A percentile compares a stretch with the other conserved stretches of the same genome.
Conservation (phyloP, 306 rosid species). For the Adenanthera pavonina region DNA sequence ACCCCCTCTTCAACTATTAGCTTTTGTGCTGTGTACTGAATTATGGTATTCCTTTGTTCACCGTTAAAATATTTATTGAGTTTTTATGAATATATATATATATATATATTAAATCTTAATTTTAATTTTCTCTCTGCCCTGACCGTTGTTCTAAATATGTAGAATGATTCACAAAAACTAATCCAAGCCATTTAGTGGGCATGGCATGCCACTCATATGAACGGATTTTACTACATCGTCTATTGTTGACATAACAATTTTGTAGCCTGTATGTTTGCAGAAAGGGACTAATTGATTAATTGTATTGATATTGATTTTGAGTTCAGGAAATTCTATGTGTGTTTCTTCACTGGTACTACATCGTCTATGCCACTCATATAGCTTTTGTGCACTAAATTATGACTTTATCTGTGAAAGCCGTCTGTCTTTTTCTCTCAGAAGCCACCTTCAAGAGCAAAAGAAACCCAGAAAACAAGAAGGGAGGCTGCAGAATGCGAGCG, state of each 20-base stretch:
- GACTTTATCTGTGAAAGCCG: neutral
- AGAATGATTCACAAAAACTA: neutral
- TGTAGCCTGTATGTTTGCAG: too few relatives aligned
- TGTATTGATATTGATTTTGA: too few relatives aligned
- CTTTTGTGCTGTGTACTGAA: constrained; percentile 9
- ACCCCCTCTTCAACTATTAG: constrained; percentile 24
- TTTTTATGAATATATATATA: neutral
- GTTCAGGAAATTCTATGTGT: neutral
- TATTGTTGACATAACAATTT: too few relatives aligned
- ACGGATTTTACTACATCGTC: too few relatives aligned
- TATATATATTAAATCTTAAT: too few relatives aligned
- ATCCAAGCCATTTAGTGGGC: neutral
- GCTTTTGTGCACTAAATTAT: neutral
- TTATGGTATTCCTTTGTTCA: neutral
- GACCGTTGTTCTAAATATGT: neutral
- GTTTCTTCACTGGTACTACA: neutral
- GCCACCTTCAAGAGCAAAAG: constrained; percentile 64
- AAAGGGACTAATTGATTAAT: too few relatives aligned
- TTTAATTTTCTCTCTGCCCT: neutral
- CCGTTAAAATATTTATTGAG: neutral
- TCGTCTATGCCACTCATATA: neutral
- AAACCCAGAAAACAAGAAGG: constrained; percentile 60
- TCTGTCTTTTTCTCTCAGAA: constrained; percentile 22
- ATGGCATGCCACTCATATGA: too few relatives aligned
- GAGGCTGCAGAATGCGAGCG: constrained; percentile 69